These are phyloP conservation scores for Wickerhamomyces xylosicus DNA, from an alignment of 805 yeast species.

Conservation along the genomic window DNA sequence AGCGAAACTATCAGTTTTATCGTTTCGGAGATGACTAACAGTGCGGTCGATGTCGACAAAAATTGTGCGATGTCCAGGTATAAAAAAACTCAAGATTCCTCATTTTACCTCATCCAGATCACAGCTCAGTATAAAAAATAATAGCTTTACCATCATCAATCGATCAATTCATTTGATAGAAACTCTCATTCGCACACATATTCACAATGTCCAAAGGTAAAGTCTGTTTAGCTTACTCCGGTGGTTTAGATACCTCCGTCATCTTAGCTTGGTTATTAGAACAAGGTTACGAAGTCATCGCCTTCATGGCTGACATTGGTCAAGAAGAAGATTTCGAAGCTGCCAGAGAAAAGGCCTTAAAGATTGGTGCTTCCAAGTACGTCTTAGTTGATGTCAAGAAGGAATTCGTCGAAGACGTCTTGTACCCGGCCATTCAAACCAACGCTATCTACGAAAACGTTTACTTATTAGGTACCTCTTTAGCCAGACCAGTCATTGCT, in stretches of 20 bases:
- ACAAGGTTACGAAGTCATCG: slow-evolving; percentile 96
- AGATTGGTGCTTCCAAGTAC: slow-evolving; percentile 95
- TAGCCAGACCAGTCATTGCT: slow-evolving; percentile 98
- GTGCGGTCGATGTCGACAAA: no score
- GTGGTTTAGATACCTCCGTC: slow-evolving; percentile 97
- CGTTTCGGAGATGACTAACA: no score
- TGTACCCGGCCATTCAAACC: slow-evolving; percentile 93
- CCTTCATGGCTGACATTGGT: slow-evolving; percentile 97
- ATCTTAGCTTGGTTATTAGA: slow-evolving; percentile 97
- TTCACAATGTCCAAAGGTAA: slow-evolving; percentile 85
- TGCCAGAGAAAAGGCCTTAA: slow-evolving; percentile 91
- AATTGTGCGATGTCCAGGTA: no score
- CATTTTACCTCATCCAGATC: no score
- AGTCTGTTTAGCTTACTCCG: slow-evolving; percentile 98
- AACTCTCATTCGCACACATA: neutral
- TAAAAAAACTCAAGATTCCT: no score
- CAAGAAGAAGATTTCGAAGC: slow-evolving; percentile 99
- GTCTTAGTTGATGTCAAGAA: slow-evolving; percentile 91
- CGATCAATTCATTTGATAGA: neutral
- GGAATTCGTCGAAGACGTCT: slow-evolving; percentile 86
- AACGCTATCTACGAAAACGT: slow-evolving; percentile 98
- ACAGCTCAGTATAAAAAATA: no score
- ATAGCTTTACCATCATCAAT: neutral
- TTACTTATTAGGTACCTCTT: slow-evolving; percentile 90
- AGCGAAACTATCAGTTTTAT: no score